A percentile compares a stretch with the other conserved stretches of the same genome.
Conservation (phyloP, 495 filamentous ascomycete genomes). For the Lophium mytilinum region DNA sequence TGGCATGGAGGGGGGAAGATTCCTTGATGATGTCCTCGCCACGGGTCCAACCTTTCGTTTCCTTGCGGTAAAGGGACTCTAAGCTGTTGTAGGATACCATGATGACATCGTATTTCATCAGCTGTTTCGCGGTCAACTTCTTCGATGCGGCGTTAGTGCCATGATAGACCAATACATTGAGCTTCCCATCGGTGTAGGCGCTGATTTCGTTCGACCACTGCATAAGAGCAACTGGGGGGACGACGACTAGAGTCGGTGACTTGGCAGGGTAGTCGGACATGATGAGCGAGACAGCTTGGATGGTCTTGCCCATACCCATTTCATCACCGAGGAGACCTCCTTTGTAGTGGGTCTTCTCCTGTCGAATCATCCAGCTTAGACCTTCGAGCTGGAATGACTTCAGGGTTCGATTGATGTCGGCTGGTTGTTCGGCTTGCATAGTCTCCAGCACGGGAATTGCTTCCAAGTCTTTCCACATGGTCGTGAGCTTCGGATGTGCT, state of each 20-base stretch:
- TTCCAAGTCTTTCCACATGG: constrained; percentile 76
- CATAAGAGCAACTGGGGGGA: constrained; percentile 92
- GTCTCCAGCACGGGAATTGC: constrained; percentile 56
- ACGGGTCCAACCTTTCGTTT: constrained; percentile 82
- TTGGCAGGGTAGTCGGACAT: constrained; percentile 92
- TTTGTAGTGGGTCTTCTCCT: constrained; percentile 76
- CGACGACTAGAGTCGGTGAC: constrained; percentile 75
- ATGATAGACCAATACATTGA: constrained; percentile 85
- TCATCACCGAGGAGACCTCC: constrained; percentile 90
- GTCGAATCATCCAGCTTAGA: constrained; percentile 83
- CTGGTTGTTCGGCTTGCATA: constrained; percentile 63
- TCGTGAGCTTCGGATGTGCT: constrained; percentile 66
- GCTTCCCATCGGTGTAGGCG: constrained; percentile 78
- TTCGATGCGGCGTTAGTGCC: constrained; percentile 78
- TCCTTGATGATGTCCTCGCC: constrained; percentile 68
- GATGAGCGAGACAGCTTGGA: constrained; percentile 91
- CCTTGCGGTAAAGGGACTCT: constrained; percentile 84
- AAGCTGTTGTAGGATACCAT: constrained; percentile 91
- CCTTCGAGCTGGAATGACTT: constrained; percentile 93
- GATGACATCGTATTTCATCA: constrained; percentile 80
- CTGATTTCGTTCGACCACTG: constrained; percentile 94
- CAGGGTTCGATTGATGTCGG: constrained; percentile 66
- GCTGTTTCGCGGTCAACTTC: constrained; percentile 57
- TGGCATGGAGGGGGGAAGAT: constrained; percentile 77
- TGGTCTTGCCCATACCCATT: constrained; percentile 98